A percentile compares a stretch with the other conserved stretches of the same genome.
These are phyloP conservation scores for Cadophora luteo-olivacea DNA, from an alignment of 2,329 filamentous ascomycete genomes.

Conservation along the genomic window DNA sequence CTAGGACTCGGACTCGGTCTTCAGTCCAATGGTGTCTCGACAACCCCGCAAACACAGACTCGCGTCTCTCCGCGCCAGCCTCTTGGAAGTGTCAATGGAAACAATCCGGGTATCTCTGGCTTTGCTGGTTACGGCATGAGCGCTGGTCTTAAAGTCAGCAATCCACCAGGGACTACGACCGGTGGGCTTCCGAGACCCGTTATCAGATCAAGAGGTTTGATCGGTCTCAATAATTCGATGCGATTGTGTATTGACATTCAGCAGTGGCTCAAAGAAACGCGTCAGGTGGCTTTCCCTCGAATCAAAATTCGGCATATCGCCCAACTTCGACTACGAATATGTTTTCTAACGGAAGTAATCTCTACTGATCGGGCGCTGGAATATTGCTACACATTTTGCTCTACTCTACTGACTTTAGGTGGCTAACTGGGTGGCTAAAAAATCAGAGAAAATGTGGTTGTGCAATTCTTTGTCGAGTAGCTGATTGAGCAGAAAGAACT, in stretches of 20 bases:
- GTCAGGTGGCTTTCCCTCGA: slow-evolving; percentile 26
- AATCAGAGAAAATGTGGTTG: background rate
- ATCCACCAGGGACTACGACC: slow-evolving; percentile 30
- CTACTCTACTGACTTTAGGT: slow-evolving; percentile 26
- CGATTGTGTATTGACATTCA: slow-evolving; percentile 7
- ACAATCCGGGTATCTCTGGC: slow-evolving; percentile 29
- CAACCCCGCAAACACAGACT: slow-evolving; percentile 33
- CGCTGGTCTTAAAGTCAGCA: slow-evolving; percentile 45
- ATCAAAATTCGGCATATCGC: slow-evolving; percentile 29
- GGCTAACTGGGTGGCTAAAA: slow-evolving; percentile 15
- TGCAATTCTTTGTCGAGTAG: slow-evolving; percentile 11
- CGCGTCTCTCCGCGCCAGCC: slow-evolving; percentile 36
- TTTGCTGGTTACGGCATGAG: slow-evolving; percentile 46
- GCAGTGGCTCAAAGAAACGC: slow-evolving; percentile 39
- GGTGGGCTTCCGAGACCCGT: slow-evolving; percentile 31
- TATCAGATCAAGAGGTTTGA: slow-evolving; percentile 40
- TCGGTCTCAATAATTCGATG: background rate
- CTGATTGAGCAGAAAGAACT: background rate
- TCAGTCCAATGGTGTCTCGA: slow-evolving; percentile 28
- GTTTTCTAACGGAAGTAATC: slow-evolving; percentile 30
- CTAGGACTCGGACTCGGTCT: slow-evolving; percentile 30
- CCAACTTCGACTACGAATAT: slow-evolving; percentile 28
- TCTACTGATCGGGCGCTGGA: slow-evolving; percentile 25
- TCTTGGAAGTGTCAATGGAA: slow-evolving; percentile 33
- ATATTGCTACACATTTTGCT: slow-evolving; percentile 31